Conservation (phyloP, 2,329 filamentous ascomycete genomes). For the Simplicillium sp. region DNA sequence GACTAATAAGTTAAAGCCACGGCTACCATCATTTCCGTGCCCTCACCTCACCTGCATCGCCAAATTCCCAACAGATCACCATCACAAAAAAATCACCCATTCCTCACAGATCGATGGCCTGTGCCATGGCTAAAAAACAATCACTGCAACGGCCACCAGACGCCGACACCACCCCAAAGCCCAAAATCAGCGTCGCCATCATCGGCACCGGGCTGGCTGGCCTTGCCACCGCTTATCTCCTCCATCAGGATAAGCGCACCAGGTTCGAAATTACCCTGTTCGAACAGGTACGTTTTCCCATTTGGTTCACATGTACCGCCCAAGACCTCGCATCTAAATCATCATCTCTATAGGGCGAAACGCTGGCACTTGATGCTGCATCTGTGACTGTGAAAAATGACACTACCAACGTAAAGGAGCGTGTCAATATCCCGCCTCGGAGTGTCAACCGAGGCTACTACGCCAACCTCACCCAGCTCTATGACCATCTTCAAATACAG, state of each 20-base stretch:
- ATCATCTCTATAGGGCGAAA: conserved; percentile 18
- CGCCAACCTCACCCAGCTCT: conserved; percentile 43
- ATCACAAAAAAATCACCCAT: no score
- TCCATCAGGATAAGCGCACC: conserved; percentile 17
- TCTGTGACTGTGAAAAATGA: conserved; percentile 25
- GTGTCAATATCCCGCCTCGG: conserved; percentile 29
- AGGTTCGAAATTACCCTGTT: conserved; percentile 24
- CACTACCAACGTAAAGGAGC: conserved; percentile 18
- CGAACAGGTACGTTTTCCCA: conserved; percentile 22
- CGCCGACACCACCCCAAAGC: no score
- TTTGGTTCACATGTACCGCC: no score
- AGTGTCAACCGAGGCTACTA: conserved; percentile 37
- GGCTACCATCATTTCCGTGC: no score
- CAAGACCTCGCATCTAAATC: no score
- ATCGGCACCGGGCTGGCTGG: conserved; percentile 28
- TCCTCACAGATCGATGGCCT: no score
- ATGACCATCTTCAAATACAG: conserved; percentile 39
- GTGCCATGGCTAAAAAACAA: no score
- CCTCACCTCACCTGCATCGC: no score
- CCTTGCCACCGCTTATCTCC: conserved; percentile 23
- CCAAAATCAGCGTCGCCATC: conserved; percentile 19
- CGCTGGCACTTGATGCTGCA: conserved; percentile 26
- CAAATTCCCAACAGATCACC: no score
- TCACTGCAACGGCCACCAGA: no score
- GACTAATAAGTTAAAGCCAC: no score